These are phyloP conservation scores for Lasiosphaeria hispida DNA, from an alignment of 495 filamentous ascomycete species.

Conservation along the genomic window DNA sequence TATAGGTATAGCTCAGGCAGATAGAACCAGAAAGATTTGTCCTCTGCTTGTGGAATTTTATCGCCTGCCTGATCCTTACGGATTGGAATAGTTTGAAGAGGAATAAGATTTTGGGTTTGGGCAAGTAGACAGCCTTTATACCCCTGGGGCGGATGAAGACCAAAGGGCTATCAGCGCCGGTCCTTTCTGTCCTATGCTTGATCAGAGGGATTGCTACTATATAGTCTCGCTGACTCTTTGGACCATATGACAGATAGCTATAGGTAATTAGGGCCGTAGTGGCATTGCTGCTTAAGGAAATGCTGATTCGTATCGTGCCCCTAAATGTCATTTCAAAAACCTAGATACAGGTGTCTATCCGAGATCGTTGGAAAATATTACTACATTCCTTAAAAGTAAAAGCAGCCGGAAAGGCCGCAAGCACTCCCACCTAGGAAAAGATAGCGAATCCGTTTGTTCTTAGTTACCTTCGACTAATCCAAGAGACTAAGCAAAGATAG, in stretches of 20 bases:
- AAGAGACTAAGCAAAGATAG: slow-evolving; percentile 24
- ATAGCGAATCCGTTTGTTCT: background rate
- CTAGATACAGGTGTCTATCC: background rate
- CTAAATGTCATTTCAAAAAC: slow-evolving; percentile 8
- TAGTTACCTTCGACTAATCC: background rate
- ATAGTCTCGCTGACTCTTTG: background rate
- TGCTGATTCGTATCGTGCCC: slow-evolving; percentile 3
- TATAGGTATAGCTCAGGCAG: slow-evolving; percentile 8
- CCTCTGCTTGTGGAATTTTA: background rate
- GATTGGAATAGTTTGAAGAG: background rate
- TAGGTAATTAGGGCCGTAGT: background rate
- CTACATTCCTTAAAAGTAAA: slow-evolving; percentile 4
- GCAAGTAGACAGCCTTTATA: background rate
- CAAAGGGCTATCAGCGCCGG: background rate
- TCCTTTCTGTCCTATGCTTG: background rate
- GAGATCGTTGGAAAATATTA: slow-evolving; percentile 1
- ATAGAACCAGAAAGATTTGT: slow-evolving; percentile 9
- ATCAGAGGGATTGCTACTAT: slow-evolving; percentile 2
- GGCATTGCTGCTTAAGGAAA: background rate
- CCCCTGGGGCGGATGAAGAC: slow-evolving; percentile 3
- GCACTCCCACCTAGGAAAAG: background rate
- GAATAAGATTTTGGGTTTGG: background rate
- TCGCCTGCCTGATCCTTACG: slow-evolving; percentile 8
- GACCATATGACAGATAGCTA: slow-evolving; percentile 2
- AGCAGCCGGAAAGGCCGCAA: slow-evolving; percentile 7